Evolutionary conservation across 495 filamentous ascomycete species (phyloP).

Genomic region (Aspergillus egyptiacus): DNA sequence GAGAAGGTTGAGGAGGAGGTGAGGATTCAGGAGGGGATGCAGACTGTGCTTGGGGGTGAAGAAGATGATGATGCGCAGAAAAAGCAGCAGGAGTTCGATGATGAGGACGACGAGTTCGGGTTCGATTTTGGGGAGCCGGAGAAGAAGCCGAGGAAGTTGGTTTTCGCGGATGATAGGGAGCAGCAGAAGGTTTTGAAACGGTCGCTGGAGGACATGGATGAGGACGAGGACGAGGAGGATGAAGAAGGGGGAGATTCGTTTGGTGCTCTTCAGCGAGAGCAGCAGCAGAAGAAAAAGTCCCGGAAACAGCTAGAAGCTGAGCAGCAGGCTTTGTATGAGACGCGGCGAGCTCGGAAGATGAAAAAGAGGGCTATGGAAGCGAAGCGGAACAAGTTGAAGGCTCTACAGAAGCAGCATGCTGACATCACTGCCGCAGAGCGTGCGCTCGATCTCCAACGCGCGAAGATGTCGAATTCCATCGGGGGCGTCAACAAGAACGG

Average conservation of each 20-base stretch:
- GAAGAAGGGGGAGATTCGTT: conserved; percentile 31
- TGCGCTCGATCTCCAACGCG: conserved; percentile 69
- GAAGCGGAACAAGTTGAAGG: conserved; percentile 51
- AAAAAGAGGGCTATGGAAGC: conserved; percentile 45
- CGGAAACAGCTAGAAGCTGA: conserved; percentile 39
- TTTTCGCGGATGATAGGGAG: conserved; percentile 51
- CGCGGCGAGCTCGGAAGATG: conserved; percentile 40
- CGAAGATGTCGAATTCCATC: conserved; percentile 74
- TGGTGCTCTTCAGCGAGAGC: conserved; percentile 15
- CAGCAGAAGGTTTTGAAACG: conserved; percentile 42
- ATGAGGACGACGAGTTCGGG: conserved; percentile 27
- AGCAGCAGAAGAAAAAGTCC: conserved; percentile 30
- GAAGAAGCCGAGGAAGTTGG: conserved; percentile 38
- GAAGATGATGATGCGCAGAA: conserved; percentile 22
- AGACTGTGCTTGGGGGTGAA: conserved; percentile 25
- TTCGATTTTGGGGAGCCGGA: conserved; percentile 21
- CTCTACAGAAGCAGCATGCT: conserved; percentile 60
- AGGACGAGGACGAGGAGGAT: conserved; percentile 26
- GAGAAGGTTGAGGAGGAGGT: conserved; percentile 54
- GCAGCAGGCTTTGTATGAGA: conserved; percentile 35
- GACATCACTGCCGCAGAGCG: conserved; percentile 67
- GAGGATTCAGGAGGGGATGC: conserved; percentile 34
- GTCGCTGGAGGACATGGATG: conserved; percentile 13
- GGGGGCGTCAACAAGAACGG: conserved; percentile 77
- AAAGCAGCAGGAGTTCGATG: conserved; percentile 23